Base-by-base conservation (phyloP, 139 green algal species). In the Trebouxia sp. region DNA sequence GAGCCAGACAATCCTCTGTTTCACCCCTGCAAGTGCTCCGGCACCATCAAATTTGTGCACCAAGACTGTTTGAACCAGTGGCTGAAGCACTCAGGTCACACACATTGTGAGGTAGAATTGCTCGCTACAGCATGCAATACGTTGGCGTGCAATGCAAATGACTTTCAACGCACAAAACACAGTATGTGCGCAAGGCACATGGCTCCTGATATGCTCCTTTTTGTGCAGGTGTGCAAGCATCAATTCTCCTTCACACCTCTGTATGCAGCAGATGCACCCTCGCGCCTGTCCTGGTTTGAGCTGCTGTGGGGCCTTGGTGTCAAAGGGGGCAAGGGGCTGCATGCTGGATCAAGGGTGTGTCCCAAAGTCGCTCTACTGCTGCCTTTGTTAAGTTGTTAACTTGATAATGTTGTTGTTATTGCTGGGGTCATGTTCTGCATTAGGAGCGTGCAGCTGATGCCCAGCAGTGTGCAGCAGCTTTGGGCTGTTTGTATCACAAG, bases 1-100 rank as follows among this genome's bases (percentile, higher is more conserved):
- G 82, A 82, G 15, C 38, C 65, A 24, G 85, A 84, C n/a, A 47
- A 79, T 24, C 53, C 67, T 35, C 80, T 94, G 67, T 94, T 86
- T 69, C 81, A 92, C 76, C 90, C 90, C 5, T 94, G 90, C 82
- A 85, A 82, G 12, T 94, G 90, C 78, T 87, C 76, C 30, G 90
- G 90, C 32, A 90, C 80, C 83, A 94, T 94, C 74, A 88, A 89
- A 66, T 92, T 87, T 65, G 90, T 94, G 14, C 90, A 94, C 77
- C 80, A 94, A 79, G 80, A 84, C 35, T 94, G 90, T 79, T 47
- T 94, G 6, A 81, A 87, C 11, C 79, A 89, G 41, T 94, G 90
- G 90, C 81, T 94, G 17, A 55, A 78, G 3, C 90, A 94, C 83
- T 92, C 88, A 48, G 83, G 85, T 5, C 86, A 82, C n/a, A 77